These are phyloP conservation scores for Galeopsis tetrahit DNA, from an alignment of 257 asterid species.

Conservation along the genomic window DNA sequence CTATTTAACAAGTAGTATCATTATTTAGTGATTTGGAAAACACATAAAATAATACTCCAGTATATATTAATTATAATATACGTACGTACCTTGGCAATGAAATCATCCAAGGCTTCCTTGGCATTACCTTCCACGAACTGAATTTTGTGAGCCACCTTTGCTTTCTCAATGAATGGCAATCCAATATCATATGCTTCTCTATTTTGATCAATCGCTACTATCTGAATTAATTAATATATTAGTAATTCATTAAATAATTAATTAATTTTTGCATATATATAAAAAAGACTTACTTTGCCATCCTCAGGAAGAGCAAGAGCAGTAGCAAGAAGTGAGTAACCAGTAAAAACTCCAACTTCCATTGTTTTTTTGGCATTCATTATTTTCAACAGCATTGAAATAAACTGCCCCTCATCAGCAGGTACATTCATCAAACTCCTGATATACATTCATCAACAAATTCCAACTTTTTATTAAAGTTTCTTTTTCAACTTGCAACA, in stretches of 20 bases:
- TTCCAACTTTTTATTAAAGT: too few relatives aligned
- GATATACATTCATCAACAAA: not conserved
- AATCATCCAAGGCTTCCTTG: slow-evolving; percentile 24
- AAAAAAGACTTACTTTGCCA: slow-evolving; percentile 49
- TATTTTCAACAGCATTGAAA: slow-evolving; percentile 56
- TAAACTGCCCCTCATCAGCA: slow-evolving; percentile 62
- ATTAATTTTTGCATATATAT: too few relatives aligned
- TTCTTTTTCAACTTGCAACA: too few relatives aligned
- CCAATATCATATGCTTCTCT: slow-evolving; percentile 56
- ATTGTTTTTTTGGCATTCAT: slow-evolving; percentile 44
- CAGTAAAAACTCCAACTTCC: slow-evolving; percentile 58
- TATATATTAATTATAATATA: too few relatives aligned
- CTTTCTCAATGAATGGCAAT: slow-evolving; percentile 58
- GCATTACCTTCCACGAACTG: slow-evolving; percentile 52
- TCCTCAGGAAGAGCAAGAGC: slow-evolving; percentile 64
- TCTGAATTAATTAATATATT: too few relatives aligned
- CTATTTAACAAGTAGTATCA: too few relatives aligned
- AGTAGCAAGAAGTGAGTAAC: slow-evolving; percentile 63
- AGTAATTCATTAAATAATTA: too few relatives aligned
- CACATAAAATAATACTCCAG: not conserved
- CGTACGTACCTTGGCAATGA: slow-evolving; percentile 26
- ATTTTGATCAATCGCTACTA: slow-evolving; percentile 60
- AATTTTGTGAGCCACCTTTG: slow-evolving; percentile 53
- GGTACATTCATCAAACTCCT: slow-evolving; percentile 71
- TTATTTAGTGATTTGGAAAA: too few relatives aligned